These are phyloP conservation scores for Catharanthus roseus DNA, from an alignment of 257 asterid genomes.

Conservation along the genomic window DNA sequence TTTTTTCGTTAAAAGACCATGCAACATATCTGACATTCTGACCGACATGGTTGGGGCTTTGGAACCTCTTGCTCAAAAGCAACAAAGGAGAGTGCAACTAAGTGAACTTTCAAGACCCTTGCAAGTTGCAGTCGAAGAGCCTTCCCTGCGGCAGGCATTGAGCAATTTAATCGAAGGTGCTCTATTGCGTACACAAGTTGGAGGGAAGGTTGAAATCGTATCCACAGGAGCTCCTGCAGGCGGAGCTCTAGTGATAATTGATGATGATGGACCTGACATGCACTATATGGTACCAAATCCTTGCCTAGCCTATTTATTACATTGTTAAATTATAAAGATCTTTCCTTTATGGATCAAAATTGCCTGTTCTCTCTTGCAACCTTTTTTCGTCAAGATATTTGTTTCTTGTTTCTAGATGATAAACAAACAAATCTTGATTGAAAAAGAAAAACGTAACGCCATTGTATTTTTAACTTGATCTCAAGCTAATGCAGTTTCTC, in stretches of 20 bases:
- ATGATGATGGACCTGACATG: slow-evolving; percentile 97
- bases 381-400: background rate
- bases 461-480: background rate
- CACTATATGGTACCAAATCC: slow-evolving; percentile 83
- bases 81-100: slow-evolving; percentile 54
- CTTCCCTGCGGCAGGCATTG: slow-evolving; percentile 87
- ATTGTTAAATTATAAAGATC: background rate
- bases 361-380: background rate
- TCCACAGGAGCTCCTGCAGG: slow-evolving; percentile 85
- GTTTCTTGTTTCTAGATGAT: background rate
- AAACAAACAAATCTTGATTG: background rate
- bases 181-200: slow-evolving; percentile 61
- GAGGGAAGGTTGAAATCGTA: slow-evolving; percentile 69
- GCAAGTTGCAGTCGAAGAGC: slow-evolving; percentile 79
- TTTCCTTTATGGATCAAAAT: background rate
- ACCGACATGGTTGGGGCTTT: slow-evolving; percentile 78
- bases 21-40: slow-evolving; percentile 60
- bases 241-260: slow-evolving; percentile 76
- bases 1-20: slow-evolving; percentile 47
- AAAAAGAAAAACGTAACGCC: background rate
- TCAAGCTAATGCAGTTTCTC: background rate
- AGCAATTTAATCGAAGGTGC: slow-evolving; percentile 96
- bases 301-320: slow-evolving; percentile 2
- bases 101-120: slow-evolving; percentile 54
- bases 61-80: slow-evolving; percentile 69